Conservation (phyloP, 176 grass and related monocot genomes). For the Rhynchospora tenuis region DNA sequence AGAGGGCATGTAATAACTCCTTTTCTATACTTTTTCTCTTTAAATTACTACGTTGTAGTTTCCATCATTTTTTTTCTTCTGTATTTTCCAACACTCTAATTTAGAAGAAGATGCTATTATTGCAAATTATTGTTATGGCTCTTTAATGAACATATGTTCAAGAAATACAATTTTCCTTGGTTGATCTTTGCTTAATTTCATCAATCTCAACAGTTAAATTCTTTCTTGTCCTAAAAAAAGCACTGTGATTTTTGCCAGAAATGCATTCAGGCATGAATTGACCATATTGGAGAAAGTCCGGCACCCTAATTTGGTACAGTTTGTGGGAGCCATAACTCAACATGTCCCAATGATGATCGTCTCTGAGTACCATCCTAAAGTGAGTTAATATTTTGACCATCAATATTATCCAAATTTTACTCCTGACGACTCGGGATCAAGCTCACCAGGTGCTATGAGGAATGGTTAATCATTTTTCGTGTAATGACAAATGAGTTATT, state of each 20-base stretch:
- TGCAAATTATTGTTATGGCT: not conserved
- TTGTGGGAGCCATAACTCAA: slow-evolving; percentile 97
- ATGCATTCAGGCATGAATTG: slow-evolving; percentile 82
- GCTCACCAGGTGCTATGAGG: no score
- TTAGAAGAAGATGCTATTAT: not conserved
- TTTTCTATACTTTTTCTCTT: slow-evolving; percentile 16
- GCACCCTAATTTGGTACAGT: slow-evolving; percentile 96
- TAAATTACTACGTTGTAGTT: slow-evolving; percentile 11
- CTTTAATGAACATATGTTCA: not conserved
- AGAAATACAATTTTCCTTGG: not conserved
- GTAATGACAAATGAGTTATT: no score
- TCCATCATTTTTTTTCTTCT: not conserved
- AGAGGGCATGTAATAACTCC: slow-evolving; percentile 80
- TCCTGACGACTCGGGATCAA: no score
- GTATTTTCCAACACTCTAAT: not conserved
- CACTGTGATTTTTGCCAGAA: slow-evolving; percentile 40
- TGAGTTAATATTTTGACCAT: slow-evolving; percentile 31
- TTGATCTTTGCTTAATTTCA: not conserved
- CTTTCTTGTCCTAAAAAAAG: not conserved
- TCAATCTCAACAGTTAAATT: not conserved
- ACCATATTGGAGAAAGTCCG: slow-evolving; percentile 83
- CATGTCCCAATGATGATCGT: slow-evolving; percentile 96
- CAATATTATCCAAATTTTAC: no score
- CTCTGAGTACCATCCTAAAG: slow-evolving; percentile 81
- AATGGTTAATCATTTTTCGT: no score